Conservation (phyloP, 148 eudicot species). For the Vaccinium macrocarpon region DNA sequence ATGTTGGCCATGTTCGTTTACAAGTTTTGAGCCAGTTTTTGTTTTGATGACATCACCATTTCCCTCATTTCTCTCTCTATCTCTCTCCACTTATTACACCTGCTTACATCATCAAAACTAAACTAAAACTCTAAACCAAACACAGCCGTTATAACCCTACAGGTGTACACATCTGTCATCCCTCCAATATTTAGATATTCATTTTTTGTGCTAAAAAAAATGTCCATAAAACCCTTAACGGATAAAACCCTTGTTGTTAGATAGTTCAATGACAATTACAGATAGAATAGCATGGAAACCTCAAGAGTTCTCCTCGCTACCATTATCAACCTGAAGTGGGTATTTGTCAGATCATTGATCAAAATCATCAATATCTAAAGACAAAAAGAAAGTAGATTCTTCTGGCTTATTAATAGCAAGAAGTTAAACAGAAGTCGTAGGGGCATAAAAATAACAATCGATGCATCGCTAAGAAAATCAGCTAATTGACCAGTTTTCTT, state of each 20-base stretch:
- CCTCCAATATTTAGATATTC: background rate
- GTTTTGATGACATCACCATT: too few relatives aligned
- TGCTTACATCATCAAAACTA: too few relatives aligned
- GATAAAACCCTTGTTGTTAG: too few relatives aligned
- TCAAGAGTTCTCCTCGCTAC: background rate
- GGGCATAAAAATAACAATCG: background rate
- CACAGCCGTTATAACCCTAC: background rate
- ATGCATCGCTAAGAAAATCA: background rate
- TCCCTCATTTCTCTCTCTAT: too few relatives aligned
- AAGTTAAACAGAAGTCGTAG: background rate
- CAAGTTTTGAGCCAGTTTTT: too few relatives aligned
- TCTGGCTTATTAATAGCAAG: background rate
- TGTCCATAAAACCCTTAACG: too few relatives aligned
- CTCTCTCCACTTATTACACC: too few relatives aligned
- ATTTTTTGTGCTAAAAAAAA: background rate
- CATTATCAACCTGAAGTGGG: background rate
- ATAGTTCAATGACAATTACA: too few relatives aligned
- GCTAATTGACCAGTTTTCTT: background rate
- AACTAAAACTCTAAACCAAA: too few relatives aligned
- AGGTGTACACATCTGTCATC: background rate
- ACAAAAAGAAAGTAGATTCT: background rate
- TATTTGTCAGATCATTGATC: background rate
- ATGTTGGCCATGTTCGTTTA: too few relatives aligned
- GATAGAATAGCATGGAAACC: background rate
- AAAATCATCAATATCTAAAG: background rate